Conservation (phyloP, 2,329 filamentous ascomycete genomes). For the Trichoderma lentiforme region DNA sequence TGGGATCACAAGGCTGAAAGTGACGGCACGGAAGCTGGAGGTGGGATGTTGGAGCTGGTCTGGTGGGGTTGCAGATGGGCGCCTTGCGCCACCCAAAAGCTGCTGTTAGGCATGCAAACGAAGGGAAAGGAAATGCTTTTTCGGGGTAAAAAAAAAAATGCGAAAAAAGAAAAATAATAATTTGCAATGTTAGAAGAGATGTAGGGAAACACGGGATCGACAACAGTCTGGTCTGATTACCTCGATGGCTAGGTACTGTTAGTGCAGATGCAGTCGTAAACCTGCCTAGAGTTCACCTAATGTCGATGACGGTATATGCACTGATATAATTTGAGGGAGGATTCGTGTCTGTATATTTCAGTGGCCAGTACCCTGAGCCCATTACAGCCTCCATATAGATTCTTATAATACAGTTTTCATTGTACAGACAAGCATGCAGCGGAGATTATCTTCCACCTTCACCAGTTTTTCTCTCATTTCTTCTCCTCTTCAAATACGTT, state of each 20-base stretch:
- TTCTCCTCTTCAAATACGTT: conserved; percentile 68
- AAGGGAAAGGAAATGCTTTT: neutral
- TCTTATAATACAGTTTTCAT: conserved; percentile 32
- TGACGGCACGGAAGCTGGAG: conserved; percentile 14
- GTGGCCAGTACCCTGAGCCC: neutral
- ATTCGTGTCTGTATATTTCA: neutral
- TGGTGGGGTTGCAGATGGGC: conserved; percentile 11
- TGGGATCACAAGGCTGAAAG: conserved; percentile 9
- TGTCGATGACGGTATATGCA: neutral
- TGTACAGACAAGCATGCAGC: conserved; percentile 41
- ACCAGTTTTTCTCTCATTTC: conserved; percentile 36
- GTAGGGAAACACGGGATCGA: neutral
- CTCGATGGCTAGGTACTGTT: neutral
- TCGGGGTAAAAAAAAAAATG: neutral
- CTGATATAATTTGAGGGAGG: neutral
- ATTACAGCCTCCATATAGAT: conserved; percentile 8
- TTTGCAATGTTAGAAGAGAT: neutral
- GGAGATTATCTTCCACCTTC: conserved; percentile 39
- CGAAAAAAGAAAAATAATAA: neutral
- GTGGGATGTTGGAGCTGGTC: conserved; percentile 8
- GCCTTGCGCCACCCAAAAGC: conserved; percentile 2
- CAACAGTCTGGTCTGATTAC: neutral
- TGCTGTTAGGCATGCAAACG: neutral
- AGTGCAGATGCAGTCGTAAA: neutral
- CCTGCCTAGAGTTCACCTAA: neutral